These are phyloP conservation scores for Lodderomyces parapsilosis DNA, from an alignment of 1,139 yeast genomes.

Conservation along the genomic window DNA sequence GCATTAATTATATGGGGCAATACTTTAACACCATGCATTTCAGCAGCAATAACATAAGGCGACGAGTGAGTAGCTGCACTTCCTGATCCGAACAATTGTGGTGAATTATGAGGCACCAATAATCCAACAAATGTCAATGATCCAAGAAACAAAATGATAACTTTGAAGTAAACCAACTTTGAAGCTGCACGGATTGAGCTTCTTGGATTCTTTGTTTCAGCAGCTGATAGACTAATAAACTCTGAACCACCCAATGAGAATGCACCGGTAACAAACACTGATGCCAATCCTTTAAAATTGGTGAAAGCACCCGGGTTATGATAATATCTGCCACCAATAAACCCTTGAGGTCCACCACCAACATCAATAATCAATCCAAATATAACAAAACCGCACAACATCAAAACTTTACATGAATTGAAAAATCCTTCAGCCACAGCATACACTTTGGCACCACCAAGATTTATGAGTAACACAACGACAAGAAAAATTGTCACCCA, in stretches of 20 bases:
- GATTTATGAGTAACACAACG: constrained; percentile 26
- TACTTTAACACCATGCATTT: constrained; percentile 28
- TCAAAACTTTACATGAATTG: constrained; percentile 29
- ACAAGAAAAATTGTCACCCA: constrained; percentile 32
- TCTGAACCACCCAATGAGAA: constrained; percentile 28
- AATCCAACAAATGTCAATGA: constrained; percentile 31
- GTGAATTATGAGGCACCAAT: constrained; percentile 28
- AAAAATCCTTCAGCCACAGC: constrained; percentile 34
- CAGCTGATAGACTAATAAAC: constrained; percentile 35
- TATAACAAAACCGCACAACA: constrained; percentile 32
- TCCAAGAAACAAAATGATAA: constrained; percentile 31
- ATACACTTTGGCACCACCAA: constrained; percentile 35
- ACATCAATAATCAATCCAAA: constrained; percentile 28
- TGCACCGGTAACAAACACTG: constrained; percentile 26
- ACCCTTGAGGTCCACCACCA: constrained; percentile 33
- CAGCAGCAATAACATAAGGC: constrained; percentile 42
- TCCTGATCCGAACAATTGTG: constrained; percentile 19
- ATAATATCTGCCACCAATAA: constrained; percentile 36
- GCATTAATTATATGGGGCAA: constrained; percentile 33
- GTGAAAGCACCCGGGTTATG: constrained; percentile 27
- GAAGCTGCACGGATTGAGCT: constrained; percentile 33
- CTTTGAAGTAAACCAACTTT: constrained; percentile 36
- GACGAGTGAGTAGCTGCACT: constrained; percentile 31
- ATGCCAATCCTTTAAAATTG: constrained; percentile 26
- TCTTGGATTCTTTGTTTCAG: constrained; percentile 32